These are phyloP conservation scores for Euclidium syriacum DNA, from an alignment of 345 rosid genomes.

Conservation along the genomic window DNA sequence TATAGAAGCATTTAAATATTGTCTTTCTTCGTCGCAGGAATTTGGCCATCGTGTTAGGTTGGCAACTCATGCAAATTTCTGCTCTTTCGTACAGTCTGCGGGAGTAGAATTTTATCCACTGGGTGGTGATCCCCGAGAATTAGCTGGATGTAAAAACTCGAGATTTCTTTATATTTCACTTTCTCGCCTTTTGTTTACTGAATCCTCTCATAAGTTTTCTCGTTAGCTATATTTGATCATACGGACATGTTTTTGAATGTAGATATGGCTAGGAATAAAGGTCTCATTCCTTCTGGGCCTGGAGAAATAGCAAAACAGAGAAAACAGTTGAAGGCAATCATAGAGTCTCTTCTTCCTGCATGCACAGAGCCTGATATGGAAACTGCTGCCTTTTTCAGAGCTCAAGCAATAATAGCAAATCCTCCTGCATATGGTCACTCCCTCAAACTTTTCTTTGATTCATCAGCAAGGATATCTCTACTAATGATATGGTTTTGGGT, in stretches of 20 bases:
- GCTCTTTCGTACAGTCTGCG: conserved; percentile 68
- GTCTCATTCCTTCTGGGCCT: conserved; percentile 91
- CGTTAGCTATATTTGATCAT: neutral
- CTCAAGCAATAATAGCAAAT: conserved; percentile 96
- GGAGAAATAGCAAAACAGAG: conserved; percentile 86
- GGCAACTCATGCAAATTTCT: conserved; percentile 93
- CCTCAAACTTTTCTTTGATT: neutral
- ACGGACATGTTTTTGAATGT: conserved; percentile 9
- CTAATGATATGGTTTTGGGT: neutral
- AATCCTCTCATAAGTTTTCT: neutral
- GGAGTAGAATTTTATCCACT: conserved; percentile 88
- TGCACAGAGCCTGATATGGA: conserved; percentile 84
- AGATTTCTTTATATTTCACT: neutral
- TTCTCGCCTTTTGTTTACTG: neutral
- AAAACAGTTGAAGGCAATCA: conserved; percentile 89
- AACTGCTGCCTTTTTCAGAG: conserved; percentile 68
- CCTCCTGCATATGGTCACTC: conserved; percentile 93
- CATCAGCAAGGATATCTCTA: too few relatives aligned
- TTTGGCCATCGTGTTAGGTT: conserved; percentile 91
- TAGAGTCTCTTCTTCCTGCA: conserved; percentile 93
- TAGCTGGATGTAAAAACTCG: conserved; percentile 86
- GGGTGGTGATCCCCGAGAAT: conserved; percentile 93
- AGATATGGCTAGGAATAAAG: conserved; percentile 99
- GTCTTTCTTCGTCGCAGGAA: conserved; percentile 50
- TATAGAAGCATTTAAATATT: neutral